Conservation (phyloP, 805 yeast species). For the Nakazawaea wyomingensis region DNA sequence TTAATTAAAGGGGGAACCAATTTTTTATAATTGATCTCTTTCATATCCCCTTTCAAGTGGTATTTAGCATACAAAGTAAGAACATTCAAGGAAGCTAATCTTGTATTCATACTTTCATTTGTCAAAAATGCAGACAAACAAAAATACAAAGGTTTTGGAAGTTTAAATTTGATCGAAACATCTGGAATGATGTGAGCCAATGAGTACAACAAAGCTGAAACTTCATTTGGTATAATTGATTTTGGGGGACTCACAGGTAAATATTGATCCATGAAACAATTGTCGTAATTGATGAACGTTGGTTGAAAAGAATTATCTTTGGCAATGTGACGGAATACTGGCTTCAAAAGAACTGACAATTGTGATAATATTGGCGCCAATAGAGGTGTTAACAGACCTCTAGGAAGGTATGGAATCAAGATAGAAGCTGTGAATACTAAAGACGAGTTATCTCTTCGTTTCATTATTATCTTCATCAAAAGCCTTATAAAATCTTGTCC, state of each 20-base stretch:
- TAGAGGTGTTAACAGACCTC: conserved; percentile 13
- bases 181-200: conserved; percentile 16
- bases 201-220: conserved; percentile 23
- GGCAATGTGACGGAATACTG: conserved; percentile 18
- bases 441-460: conserved; percentile 8
- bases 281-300: conserved; percentile 15
- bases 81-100: conserved; percentile 24
- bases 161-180: background rate
- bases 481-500: conserved; percentile 16
- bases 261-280: conserved; percentile 13
- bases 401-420: conserved; percentile 22
- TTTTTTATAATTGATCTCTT: conserved; percentile 18
- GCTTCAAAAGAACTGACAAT: conserved; percentile 18
- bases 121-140: conserved; percentile 21
- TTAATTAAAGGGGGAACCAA: conserved; percentile 21
- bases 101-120: conserved; percentile 20
- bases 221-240: conserved; percentile 15
- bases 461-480: conserved; percentile 14
- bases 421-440: conserved; percentile 20
- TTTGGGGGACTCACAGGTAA: conserved; percentile 21
- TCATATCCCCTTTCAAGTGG: conserved; percentile 14
- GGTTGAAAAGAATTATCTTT: conserved; percentile 15
- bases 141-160: conserved; percentile 24
- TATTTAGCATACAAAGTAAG: conserved; percentile 21
- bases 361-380: conserved; percentile 20